Conservation (phyloP, 2,329 filamentous ascomycete species). For the Aspergillus clavatus region DNA sequence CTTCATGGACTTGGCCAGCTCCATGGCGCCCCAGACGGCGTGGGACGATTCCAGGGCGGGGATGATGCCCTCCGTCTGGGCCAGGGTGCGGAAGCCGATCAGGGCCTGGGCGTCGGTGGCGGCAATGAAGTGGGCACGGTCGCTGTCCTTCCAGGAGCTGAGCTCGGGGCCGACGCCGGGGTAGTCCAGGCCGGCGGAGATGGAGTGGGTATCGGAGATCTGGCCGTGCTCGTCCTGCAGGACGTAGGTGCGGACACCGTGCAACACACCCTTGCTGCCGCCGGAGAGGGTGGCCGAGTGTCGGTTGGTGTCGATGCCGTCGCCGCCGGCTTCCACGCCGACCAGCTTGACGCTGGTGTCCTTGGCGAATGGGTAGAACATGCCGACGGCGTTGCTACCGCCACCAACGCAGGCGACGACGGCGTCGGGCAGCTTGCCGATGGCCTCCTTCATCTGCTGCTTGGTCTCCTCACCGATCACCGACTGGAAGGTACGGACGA, state of each 20-base stretch:
- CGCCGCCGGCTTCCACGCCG: slow-evolving; percentile 91
- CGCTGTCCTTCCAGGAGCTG: slow-evolving; percentile 83
- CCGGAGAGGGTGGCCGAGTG: slow-evolving; percentile 86
- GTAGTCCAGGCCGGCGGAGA: slow-evolving; percentile 95
- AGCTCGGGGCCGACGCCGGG: slow-evolving; percentile 94
- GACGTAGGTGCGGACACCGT: slow-evolving; percentile 93
- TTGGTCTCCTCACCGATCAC: slow-evolving; percentile 96
- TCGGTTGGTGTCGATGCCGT: slow-evolving; percentile 77
- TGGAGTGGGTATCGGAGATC: slow-evolving; percentile 90
- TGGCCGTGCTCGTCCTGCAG: slow-evolving; percentile 90
- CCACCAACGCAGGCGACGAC: slow-evolving; percentile 96
- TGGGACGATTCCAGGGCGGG: slow-evolving; percentile 92
- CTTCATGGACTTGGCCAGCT: slow-evolving; percentile 87
- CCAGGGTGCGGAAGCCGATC: slow-evolving; percentile 75
- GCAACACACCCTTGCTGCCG: slow-evolving; percentile 85
- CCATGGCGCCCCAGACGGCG: slow-evolving; percentile 81
- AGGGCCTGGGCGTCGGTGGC: slow-evolving; percentile 92
- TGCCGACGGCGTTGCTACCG: slow-evolving; percentile 90
- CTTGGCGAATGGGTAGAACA: slow-evolving; percentile 94
- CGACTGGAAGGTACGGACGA: slow-evolving; percentile 94
- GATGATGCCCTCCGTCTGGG: slow-evolving; percentile 91
- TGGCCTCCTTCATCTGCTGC: slow-evolving; percentile 77
- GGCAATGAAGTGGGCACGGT: slow-evolving; percentile 80
- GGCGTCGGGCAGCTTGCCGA: slow-evolving; percentile 86
- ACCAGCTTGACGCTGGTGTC: slow-evolving; percentile 81